A percentile compares a stretch with the other conserved stretches of the same genome.
Evolutionary conservation across 805 yeast genomes (phyloP).

Genomic region (Monosporozyma unispora): DNA sequence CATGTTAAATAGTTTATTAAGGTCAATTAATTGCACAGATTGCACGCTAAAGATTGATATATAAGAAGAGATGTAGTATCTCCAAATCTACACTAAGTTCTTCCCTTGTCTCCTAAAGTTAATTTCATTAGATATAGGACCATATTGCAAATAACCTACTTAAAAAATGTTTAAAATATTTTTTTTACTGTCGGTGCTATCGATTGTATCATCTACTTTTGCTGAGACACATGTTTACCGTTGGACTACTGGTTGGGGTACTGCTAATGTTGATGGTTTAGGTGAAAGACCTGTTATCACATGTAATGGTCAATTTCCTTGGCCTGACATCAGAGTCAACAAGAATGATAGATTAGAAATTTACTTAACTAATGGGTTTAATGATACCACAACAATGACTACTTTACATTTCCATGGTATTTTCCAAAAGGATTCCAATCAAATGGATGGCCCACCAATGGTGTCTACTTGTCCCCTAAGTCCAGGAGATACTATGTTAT

Average conservation of each 20-base stretch:
- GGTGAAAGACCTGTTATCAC: slow-evolving; percentile 35
- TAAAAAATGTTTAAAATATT: not conserved
- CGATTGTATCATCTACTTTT: not conserved
- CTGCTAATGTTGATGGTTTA: slow-evolving; percentile 35
- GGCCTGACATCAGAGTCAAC: slow-evolving; percentile 72
- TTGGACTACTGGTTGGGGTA: slow-evolving; percentile 58
- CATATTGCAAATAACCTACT: not conserved
- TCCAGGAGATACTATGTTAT: slow-evolving; percentile 63
- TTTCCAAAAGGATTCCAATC: slow-evolving; percentile 58
- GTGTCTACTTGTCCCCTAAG: slow-evolving; percentile 87
- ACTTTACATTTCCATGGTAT: slow-evolving; percentile 91
- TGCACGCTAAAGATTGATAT: too few relatives aligned
- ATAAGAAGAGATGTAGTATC: too few relatives aligned
- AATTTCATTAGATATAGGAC: too few relatives aligned
- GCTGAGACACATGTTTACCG: slow-evolving; percentile 48
- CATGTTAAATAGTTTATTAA: too few relatives aligned
- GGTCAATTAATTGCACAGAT: too few relatives aligned
- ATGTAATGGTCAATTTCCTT: slow-evolving; percentile 55
- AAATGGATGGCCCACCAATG: slow-evolving; percentile 88
- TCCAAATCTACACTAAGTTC: too few relatives aligned
- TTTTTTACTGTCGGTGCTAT: not conserved
- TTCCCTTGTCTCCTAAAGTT: too few relatives aligned
- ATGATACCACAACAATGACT: slow-evolving; percentile 57
- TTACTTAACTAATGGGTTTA: slow-evolving; percentile 66
- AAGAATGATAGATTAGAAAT: slow-evolving; percentile 73